phyloP scores from a whole-genome alignment of 371 early-diverging fungal genomes.

The Rhizomucor miehei region DNA sequence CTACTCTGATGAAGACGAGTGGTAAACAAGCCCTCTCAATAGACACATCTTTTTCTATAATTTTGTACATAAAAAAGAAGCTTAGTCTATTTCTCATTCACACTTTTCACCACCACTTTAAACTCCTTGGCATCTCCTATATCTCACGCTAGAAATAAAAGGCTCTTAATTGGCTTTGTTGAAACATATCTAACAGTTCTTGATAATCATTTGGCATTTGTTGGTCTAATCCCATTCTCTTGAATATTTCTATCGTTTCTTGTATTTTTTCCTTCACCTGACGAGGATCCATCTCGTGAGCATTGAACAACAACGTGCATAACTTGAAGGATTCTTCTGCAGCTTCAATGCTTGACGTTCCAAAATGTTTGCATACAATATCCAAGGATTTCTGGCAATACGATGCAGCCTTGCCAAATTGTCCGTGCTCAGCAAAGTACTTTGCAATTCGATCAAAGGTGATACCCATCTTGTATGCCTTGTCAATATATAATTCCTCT shows the following conservation, averaged over 20 bases:
- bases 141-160: too few species aligned
- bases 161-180: not conserved
- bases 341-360: slow-evolving; percentile 23
- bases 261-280: not conserved
- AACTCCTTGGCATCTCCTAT: too few species aligned
- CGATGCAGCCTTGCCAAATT: slow-evolving; percentile 9
- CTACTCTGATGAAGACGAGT: slow-evolving; percentile 43
- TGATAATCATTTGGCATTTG: not conserved
- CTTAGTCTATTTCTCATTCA: too few species aligned
- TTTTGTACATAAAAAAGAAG: slow-evolving; percentile 3
- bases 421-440: slow-evolving; percentile 10
- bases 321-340: slow-evolving; percentile 37
- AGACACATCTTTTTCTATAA: slow-evolving; percentile 3
- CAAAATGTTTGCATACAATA: slow-evolving; percentile 17
- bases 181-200: not conserved
- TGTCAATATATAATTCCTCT: slow-evolving; percentile 10
- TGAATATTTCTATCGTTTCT: not conserved
- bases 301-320: slow-evolving; percentile 6
- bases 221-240: slow-evolving; percentile 1
- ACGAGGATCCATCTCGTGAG: too few species aligned
- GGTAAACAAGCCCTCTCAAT: slow-evolving; percentile 13
- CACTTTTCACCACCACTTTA: too few species aligned
- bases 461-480: slow-evolving; percentile 16
- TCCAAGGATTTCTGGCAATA: slow-evolving; percentile 19
- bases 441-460: slow-evolving; percentile 13